Evolutionary conservation across 768 basidiomycete genomes (phyloP), one percentile per base, ranked within the genome.

Genomic region (Clathrus columnatus): DNA sequence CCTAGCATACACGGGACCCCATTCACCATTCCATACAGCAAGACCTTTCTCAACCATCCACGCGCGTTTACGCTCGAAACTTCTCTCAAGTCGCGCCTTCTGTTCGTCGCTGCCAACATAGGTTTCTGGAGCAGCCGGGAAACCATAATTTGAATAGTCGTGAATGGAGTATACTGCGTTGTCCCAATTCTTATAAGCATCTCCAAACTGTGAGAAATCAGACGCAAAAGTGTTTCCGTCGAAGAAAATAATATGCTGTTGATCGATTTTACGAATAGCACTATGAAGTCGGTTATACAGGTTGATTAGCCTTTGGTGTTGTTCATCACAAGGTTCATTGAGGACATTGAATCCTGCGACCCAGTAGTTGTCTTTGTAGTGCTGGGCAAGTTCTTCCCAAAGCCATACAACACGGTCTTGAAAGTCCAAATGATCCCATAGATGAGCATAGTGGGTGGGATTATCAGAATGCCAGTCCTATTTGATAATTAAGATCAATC

Each of bases 401-500:
- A 92, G 77, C 81, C 83, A 83, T 51, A 89, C 67, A 11, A 77
- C 69, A 1, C 87, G 81, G 67, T 91, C 86, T 65, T 90, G 88
- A 75, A 88, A 86, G 66, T 91, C 87, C 60, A 82, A 88, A 75
- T 91, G 85, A 49, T 77, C 78, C 85, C 86, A 91, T 73, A 90
- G 80, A 11, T 54, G 26, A 17, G 57, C 57, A 54, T 54, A 53
- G 30, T 58, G 57, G 17, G 57, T 57, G 21, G 57, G 57, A 32
- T 58, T 58, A 29, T 58, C 57, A 18, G 57, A 58, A 41, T 58
- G 57, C 57, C 57, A 58, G 45, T 58, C 57, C 57, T 58, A 43
- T 32, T 44, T 7, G 5, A 16, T 27, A 30, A 16, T 5, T 44
- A 2, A 57, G 51, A 16, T 17, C 21, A 21, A 30, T 27, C 26